phyloP scores from a whole-genome alignment of 768 basidiomycete species.

The Gloeophyllum trabeum region DNA sequence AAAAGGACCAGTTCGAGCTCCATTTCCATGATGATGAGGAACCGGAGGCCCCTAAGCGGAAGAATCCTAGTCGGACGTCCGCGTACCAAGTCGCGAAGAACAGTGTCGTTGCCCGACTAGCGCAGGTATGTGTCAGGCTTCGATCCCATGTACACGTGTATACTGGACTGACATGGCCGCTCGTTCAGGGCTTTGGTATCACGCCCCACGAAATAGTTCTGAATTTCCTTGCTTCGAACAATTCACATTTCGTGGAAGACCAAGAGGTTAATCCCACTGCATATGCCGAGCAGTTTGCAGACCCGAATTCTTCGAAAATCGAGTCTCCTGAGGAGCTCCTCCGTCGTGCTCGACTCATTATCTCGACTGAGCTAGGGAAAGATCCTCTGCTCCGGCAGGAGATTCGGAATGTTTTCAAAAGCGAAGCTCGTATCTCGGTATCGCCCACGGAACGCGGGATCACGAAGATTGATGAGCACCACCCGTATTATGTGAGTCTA shows the following conservation, averaged over 20 bases:
- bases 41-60: conserved; percentile 47
- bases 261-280: conserved; percentile 68
- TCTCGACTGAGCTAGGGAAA: conserved; percentile 85
- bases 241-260: conserved; percentile 67
- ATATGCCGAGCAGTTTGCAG: conserved; percentile 80
- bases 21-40: conserved; percentile 63
- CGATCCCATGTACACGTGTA: conserved; percentile 1
- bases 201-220: conserved; percentile 74
- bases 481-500: conserved; percentile 55
- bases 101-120: conserved; percentile 64
- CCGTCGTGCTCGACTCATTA: conserved; percentile 66
- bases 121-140: conserved; percentile 45
- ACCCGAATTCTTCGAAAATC: conserved; percentile 49
- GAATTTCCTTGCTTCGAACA: conserved; percentile 57
- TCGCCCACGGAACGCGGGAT: conserved; percentile 82
- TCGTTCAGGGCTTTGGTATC: conserved; percentile 70
- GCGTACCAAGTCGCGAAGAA: conserved; percentile 80
- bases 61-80: conserved; percentile 76
- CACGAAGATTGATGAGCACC: conserved; percentile 63
- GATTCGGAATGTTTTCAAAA: conserved; percentile 65
- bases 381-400: conserved; percentile 80
- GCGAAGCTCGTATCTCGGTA: conserved; percentile 66
- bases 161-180: too few species aligned
- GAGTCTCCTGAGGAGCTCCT: conserved; percentile 58
- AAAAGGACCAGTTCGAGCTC: conserved; percentile 49